These are phyloP conservation scores for Apium graveolens DNA, from an alignment of 129 eudicot genomes.

Conservation along the genomic window DNA sequence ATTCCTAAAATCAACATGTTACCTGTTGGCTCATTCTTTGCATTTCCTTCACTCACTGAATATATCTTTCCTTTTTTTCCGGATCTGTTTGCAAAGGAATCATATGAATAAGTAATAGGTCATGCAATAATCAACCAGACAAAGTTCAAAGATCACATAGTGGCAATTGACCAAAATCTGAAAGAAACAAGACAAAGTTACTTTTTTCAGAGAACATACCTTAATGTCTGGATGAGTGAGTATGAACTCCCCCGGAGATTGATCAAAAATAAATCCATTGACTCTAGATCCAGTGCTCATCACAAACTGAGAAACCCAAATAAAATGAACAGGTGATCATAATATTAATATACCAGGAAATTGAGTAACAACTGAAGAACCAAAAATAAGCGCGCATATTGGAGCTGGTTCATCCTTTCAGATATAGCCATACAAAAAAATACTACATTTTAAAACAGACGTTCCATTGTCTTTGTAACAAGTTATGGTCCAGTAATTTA, in stretches of 20 bases:
- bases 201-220: constrained; percentile 28
- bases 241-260: constrained; percentile 93
- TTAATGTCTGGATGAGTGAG: constrained; percentile 90
- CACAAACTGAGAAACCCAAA: no score
- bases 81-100: constrained; percentile 42
- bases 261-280: constrained; percentile 96
- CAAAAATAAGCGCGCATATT: neutral
- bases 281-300: constrained; percentile 88
- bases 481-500: neutral
- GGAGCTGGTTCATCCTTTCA: neutral
- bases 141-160: neutral
- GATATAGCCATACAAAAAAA: neutral
- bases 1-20: no score
- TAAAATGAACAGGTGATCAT: neutral
- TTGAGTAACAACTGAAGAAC: neutral
- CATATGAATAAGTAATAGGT: neutral
- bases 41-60: constrained; percentile 98
- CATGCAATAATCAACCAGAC: neutral
- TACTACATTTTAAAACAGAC: neutral
- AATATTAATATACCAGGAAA: neutral
- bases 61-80: constrained; percentile 89
- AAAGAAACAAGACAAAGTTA: neutral
- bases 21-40: no score
- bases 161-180: neutral
- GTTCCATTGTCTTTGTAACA: neutral